Evolutionary conservation across 495 filamentous ascomycete genomes (phyloP).

Genomic region (Platismatia glauca): DNA sequence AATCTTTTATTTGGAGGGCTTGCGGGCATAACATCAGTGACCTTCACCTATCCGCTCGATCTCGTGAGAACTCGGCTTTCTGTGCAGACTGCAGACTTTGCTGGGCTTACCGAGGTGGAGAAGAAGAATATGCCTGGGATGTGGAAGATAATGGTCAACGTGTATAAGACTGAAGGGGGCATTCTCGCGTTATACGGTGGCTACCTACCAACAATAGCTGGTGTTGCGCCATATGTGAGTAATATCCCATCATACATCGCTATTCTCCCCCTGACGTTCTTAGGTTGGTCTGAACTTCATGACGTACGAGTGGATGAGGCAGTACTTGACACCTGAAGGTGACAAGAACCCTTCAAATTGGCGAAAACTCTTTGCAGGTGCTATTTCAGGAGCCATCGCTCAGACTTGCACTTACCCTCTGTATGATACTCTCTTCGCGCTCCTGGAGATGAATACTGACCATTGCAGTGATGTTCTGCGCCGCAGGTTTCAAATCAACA

Average conservation of each 20-base stretch:
- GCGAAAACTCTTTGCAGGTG: slow-evolving; percentile 81
- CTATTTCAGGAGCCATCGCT: slow-evolving; percentile 87
- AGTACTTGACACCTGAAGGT: slow-evolving; percentile 78
- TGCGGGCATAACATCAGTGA: slow-evolving; percentile 91
- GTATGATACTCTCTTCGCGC: slow-evolving; percentile 43
- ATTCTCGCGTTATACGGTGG: slow-evolving; percentile 77
- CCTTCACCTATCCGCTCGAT: slow-evolving; percentile 73
- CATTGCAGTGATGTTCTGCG: slow-evolving; percentile 76
- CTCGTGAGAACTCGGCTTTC: slow-evolving; percentile 93
- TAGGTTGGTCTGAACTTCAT: slow-evolving; percentile 97
- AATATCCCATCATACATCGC: not conserved
- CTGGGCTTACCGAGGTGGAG: slow-evolving; percentile 49
- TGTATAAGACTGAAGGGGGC: slow-evolving; percentile 90
- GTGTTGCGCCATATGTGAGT: slow-evolving; percentile 89
- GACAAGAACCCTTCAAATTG: slow-evolving; percentile 69
- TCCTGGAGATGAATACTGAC: slow-evolving; percentile 21
- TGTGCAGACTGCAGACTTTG: slow-evolving; percentile 85
- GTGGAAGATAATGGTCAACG: slow-evolving; percentile 71
- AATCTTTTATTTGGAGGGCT: slow-evolving; percentile 77
- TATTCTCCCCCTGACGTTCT: slow-evolving; percentile 22
- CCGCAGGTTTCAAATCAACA: slow-evolving; percentile 95
- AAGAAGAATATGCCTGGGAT: slow-evolving; percentile 75
- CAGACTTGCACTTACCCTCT: slow-evolving; percentile 98
- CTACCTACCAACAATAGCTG: slow-evolving; percentile 86
- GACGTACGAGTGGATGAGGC: slow-evolving; percentile 83